A percentile compares a stretch with the other conserved stretches of the same genome.
These are phyloP conservation scores for Hypomontagnella monticulosa DNA, from an alignment of 495 filamentous ascomycete species.

Conservation along the genomic window DNA sequence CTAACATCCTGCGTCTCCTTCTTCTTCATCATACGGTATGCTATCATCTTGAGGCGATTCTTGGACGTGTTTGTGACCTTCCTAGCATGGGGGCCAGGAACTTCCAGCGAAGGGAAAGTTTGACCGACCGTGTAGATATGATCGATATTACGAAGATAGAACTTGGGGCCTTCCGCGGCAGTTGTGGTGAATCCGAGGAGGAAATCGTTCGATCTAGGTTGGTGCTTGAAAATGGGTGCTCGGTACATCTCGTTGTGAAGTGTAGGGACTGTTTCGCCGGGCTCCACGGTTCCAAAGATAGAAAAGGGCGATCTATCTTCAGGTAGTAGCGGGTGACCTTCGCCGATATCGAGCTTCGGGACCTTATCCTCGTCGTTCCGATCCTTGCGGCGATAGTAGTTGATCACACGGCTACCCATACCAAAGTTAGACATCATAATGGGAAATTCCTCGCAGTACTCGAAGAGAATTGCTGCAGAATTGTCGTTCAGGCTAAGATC, in stretches of 20 bases:
- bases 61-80: slow-evolving; percentile 95
- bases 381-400: slow-evolving; percentile 92
- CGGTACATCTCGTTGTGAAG: slow-evolving; percentile 96
- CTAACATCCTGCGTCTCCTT: slow-evolving; percentile 72
- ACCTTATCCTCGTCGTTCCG: slow-evolving; percentile 71
- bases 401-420: slow-evolving; percentile 94
- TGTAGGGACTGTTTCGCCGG: slow-evolving; percentile 86
- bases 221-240: slow-evolving; percentile 90
- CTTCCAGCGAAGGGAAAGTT: slow-evolving; percentile 87
- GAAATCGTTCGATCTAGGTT: slow-evolving; percentile 81
- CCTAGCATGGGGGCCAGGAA: slow-evolving; percentile 91
- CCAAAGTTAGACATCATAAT: slow-evolving; percentile 93
- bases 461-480: slow-evolving; percentile 83
- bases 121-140: slow-evolving; percentile 91
- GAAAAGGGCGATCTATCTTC: slow-evolving; percentile 96
- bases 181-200: slow-evolving; percentile 84
- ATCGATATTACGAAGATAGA: slow-evolving; percentile 86
- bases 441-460: slow-evolving; percentile 95
- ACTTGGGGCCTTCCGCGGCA: slow-evolving; percentile 73
- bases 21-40: slow-evolving; percentile 83
- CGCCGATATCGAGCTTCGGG: slow-evolving; percentile 71
- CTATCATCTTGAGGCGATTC: slow-evolving; percentile 94
- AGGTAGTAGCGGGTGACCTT: slow-evolving; percentile 83
- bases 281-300: slow-evolving; percentile 90
- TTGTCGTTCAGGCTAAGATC: slow-evolving; percentile 88